Base-by-base conservation (phyloP, 108 stramenopile species). In the Pseudonitzschia delicatissima region DNA sequence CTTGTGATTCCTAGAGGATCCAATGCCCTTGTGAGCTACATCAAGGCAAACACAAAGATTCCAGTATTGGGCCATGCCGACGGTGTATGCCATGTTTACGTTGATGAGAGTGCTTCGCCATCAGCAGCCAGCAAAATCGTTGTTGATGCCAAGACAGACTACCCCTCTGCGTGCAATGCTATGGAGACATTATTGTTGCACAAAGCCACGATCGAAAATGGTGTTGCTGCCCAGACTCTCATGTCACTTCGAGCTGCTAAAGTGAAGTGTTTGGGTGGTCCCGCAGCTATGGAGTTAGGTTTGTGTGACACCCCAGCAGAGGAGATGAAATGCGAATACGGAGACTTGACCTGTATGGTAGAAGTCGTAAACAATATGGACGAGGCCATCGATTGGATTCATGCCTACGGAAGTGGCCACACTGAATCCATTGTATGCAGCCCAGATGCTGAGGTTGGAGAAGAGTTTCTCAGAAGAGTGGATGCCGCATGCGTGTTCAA, bases 41-140 rank as follows among this genome's bases (percentile, higher is more conserved):
- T 98, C 71, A 91, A 97, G 72, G 76, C 84, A 20, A 83, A 92
- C 69, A 98, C 96, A 15, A 76, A 80, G 5, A 98, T 99, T 58
- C 99, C 99, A 5, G 99, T 99, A 11, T 79, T 99, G 27, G 99
- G 99, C 9, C 99, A 99, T 83, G 96, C 97, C 26, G 99, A 99
- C 55, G 99, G 99, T 51, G 95, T 99, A 31, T 99, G 99, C 62
- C 95, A 98, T 83, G 90, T 98, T 45, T 99, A 94, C 78, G 71
- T 99, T 53, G 96, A 98, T 67, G 61, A 77, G 40, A 81, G 76
- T 25, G 98, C 97, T n/a, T 79, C 83, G 49, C 73, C 76, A 23
- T 61, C 76, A 13, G 79, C 80, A 40, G 92, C 91, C 1, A 51
- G 58, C 60, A 83, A 81, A 45, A 68, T 92, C 53, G 87, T 78